Evolutionary conservation across 306 rosid genomes (phyloP).

Genomic region (Cucumis cinereus): DNA sequence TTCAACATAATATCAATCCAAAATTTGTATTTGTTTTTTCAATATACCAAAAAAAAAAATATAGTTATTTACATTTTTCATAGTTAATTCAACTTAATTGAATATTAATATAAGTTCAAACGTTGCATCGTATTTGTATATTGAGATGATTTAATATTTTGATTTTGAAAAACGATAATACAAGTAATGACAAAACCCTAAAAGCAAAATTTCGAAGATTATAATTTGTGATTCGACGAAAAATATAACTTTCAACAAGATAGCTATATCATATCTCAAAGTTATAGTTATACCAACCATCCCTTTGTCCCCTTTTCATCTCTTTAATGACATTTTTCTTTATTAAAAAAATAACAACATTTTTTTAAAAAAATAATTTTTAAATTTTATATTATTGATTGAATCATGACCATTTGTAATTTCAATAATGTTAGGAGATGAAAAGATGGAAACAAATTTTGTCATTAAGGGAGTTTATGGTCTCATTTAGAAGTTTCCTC

Average conservation of each 20-base stretch:
- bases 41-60: not conserved
- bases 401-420: not conserved
- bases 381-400: not conserved
- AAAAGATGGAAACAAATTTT: too few species aligned
- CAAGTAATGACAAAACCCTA: too few species aligned
- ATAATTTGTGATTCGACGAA: too few species aligned
- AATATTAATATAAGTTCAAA: too few species aligned
- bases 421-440: not conserved
- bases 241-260: not conserved
- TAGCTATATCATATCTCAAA: not conserved
- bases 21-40: not conserved
- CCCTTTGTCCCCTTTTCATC: not conserved
- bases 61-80: too few species aligned
- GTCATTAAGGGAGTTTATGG: not conserved
- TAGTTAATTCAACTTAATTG: too few species aligned
- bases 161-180: too few species aligned
- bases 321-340: not conserved
- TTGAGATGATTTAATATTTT: too few species aligned
- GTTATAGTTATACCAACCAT: slow-evolving; percentile 2
- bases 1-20: not conserved
- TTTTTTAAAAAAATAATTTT: too few species aligned
- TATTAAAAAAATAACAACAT: too few species aligned
- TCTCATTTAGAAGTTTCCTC: not conserved
- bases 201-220: too few species aligned
- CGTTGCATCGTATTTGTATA: too few species aligned